A percentile compares a stretch with the other conserved stretches of the same genome.
Evolutionary conservation across 2,329 filamentous ascomycete species (phyloP).

Genomic region (Colletotrichum sp.): DNA sequence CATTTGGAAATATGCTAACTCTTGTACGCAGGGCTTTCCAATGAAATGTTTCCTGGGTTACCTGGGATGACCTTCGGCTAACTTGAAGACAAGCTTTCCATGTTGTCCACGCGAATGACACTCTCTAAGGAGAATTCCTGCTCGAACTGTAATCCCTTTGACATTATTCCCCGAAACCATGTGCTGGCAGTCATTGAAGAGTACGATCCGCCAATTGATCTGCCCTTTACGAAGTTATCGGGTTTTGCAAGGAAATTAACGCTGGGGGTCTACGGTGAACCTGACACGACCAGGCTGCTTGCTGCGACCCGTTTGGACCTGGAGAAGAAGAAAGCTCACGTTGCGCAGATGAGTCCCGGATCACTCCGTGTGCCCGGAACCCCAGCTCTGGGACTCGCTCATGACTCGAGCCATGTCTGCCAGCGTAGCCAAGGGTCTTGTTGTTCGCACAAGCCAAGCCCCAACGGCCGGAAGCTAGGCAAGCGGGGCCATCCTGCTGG

Average conservation of each 20-base stretch:
- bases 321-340: background rate
- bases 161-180: background rate
- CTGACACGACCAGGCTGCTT: background rate
- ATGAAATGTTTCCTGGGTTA: background rate
- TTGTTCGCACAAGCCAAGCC: background rate
- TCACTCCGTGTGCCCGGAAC: background rate
- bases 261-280: background rate
- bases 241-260: background rate
- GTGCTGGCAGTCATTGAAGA: background rate
- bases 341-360: background rate
- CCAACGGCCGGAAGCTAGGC: background rate
- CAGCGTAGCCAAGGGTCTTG: background rate
- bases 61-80: background rate
- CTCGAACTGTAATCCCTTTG: background rate
- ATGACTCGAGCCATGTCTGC: background rate
- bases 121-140: background rate
- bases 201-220: background rate
- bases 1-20: background rate
- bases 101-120: background rate
- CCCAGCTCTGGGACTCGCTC: background rate
- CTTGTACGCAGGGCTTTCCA: background rate
- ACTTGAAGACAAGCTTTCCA: background rate
- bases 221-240: background rate
- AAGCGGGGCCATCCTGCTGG: background rate
- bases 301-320: background rate